Percentiles rank a stretch among this genome's conserved stretches.
Conservation (phyloP, 225 moss, liverwort and hornwort genomes). For the Anthoceros angustus region DNA sequence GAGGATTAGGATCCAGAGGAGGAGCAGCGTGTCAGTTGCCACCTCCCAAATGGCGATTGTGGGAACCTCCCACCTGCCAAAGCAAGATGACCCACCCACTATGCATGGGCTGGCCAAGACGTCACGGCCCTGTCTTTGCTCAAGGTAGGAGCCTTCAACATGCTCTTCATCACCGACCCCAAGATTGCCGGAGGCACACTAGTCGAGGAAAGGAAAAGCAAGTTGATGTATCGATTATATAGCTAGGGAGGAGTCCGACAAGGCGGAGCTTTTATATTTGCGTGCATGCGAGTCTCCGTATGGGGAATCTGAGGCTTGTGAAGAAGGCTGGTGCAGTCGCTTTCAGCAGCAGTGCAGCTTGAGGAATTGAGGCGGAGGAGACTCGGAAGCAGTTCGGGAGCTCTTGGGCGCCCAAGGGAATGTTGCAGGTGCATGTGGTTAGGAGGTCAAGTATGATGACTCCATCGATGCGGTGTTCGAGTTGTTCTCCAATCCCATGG, state of each 20-base stretch:
- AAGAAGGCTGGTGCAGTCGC: too few relatives aligned
- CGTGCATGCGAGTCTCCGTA: too few relatives aligned
- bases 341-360: too few relatives aligned
- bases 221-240: too few relatives aligned
- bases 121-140: not conserved
- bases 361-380: conserved; percentile 8
- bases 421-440: not conserved
- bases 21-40: not conserved
- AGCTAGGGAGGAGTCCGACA: too few relatives aligned
- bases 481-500: too few relatives aligned
- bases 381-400: not conserved
- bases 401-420: conserved; percentile 8
- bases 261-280: too few relatives aligned
- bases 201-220: too few relatives aligned
- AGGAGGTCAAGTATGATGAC: too few relatives aligned
- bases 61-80: not conserved
- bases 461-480: too few relatives aligned
- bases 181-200: not conserved
- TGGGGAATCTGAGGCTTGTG: too few relatives aligned
- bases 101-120: not conserved
- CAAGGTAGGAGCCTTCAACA: not conserved
- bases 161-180: not conserved
- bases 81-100: not conserved
- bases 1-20: too few relatives aligned
- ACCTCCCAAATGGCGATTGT: not conserved